Percentiles rank a stretch among this genome's conserved stretches.
Conservation (phyloP, 768 basidiomycete species). For the Leucosporidium creatinivorum region DNA sequence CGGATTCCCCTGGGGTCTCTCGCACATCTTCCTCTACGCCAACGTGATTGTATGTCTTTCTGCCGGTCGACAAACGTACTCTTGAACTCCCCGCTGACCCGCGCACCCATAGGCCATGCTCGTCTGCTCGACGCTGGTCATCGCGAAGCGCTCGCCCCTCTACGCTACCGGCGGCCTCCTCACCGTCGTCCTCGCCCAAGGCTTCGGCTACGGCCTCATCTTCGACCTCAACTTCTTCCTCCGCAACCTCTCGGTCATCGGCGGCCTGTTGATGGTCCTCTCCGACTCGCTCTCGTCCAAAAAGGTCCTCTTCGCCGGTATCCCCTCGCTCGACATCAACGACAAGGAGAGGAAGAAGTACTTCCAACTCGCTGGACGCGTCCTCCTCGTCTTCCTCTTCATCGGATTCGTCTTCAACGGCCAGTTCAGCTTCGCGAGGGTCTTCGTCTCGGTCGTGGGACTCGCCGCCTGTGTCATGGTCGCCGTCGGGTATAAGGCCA, state of each 20-base stretch:
- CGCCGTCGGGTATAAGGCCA: conserved; percentile 97
- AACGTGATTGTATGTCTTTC: conserved; percentile 81
- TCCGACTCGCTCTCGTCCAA: conserved; percentile 85
- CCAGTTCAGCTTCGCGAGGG: conserved; percentile 24
- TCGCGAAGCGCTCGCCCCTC: conserved; percentile 79
- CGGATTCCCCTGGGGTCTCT: conserved; percentile 89
- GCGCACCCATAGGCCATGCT: conserved; percentile 88
- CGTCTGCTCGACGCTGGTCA: conserved; percentile 70
- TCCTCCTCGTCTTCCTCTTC: conserved; percentile 98
- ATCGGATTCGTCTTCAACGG: conserved; percentile 69
- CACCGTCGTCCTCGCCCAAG: conserved; percentile 85
- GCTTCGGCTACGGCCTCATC: conserved; percentile 96
- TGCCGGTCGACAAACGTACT: no score
- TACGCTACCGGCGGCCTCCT: conserved; percentile 83
- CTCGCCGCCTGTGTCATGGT: conserved; percentile 91
- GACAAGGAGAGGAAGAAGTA: conserved; percentile 99
- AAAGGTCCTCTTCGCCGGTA: conserved; percentile 74
- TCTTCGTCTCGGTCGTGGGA: conserved; percentile 76
- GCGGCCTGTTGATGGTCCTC: conserved; percentile 98
- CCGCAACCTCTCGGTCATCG: conserved; percentile 94
- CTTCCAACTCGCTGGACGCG: conserved; percentile 87
- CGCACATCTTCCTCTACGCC: conserved; percentile 81
- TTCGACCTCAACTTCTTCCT: conserved; percentile 99
- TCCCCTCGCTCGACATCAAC: conserved; percentile 63
- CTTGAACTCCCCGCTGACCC: background rate